These are phyloP conservation scores for Fraxinus sp. DNA, from an alignment of 305 asterid species.

Conservation along the genomic window DNA sequence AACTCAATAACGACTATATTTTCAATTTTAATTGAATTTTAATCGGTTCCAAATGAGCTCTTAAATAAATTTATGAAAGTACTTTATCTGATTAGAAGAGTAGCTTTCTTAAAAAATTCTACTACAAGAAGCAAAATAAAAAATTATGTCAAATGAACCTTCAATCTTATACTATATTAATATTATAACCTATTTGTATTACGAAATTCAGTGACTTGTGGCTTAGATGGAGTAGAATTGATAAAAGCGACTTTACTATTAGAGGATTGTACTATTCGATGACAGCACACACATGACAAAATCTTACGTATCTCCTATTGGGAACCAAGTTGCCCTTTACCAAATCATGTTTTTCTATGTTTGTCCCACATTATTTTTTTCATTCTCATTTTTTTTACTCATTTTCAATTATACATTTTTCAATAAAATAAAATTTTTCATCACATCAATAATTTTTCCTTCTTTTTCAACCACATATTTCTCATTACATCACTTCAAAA, in stretches of 20 bases:
- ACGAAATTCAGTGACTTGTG: neutral
- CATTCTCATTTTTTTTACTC: too few relatives aligned
- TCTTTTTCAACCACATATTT: too few relatives aligned
- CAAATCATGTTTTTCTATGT: neutral
- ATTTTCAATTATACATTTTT: too few relatives aligned
- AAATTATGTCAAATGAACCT: neutral
- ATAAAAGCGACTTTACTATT: neutral
- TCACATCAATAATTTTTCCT: too few relatives aligned
- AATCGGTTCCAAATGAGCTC: too few relatives aligned
- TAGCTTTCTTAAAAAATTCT: neutral
- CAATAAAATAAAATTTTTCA: too few relatives aligned
- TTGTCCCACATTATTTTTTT: too few relatives aligned
- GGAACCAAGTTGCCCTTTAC: neutral
- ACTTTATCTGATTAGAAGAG: neutral
- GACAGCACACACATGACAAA: neutral
- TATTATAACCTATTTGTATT: neutral
- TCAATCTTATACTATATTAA: neutral
- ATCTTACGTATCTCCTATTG: neutral
- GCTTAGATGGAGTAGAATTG: neutral
- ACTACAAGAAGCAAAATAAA: neutral
- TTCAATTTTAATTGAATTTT: too few relatives aligned
- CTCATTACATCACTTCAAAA: too few relatives aligned
- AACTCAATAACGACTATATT: too few relatives aligned
- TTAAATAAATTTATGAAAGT: neutral
- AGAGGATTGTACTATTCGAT: neutral